Percentiles rank a stretch among this genome's conserved stretches.
phyloP scores from a whole-genome alignment of 2,329 filamentous ascomycete species.

The Colletotrichum cordylinicola region DNA sequence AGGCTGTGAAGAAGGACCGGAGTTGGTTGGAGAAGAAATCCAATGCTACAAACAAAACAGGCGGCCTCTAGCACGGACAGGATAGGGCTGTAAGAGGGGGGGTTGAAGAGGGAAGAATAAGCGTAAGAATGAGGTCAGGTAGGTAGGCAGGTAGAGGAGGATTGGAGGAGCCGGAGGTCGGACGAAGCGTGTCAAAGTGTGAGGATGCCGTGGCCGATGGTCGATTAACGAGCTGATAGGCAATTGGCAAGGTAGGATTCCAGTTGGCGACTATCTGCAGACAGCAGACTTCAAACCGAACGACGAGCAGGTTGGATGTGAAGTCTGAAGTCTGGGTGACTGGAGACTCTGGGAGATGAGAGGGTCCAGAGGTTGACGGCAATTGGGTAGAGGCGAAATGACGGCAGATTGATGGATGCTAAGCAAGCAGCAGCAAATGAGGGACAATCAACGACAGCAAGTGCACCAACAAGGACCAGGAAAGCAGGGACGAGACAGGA shows the following conservation, averaged over 20 bases:
- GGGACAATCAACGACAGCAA: conserved; percentile 3
- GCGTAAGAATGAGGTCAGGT: neutral
- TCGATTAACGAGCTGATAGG: neutral
- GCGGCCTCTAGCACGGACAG: conserved; percentile 1
- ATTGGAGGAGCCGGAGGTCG: neutral
- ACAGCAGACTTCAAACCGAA: neutral
- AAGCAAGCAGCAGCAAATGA: conserved; percentile 17
- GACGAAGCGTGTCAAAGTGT: neutral
- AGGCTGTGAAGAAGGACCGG: neutral
- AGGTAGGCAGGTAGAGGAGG: neutral
- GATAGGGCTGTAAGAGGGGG: neutral
- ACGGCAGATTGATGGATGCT: conserved; percentile 19
- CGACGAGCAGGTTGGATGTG: neutral
- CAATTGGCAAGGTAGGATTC: neutral
- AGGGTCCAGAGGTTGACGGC: conserved; percentile 1
- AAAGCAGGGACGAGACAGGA: conserved; percentile 19
- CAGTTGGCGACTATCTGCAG: neutral
- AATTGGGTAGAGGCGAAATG: conserved; percentile 18
- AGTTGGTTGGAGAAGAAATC: neutral
- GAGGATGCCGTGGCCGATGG: neutral
- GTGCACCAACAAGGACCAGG: neutral
- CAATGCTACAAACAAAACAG: neutral
- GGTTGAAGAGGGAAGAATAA: neutral
- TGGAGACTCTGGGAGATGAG: conserved; percentile 14
- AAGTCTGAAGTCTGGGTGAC: neutral